A percentile compares a stretch with the other conserved stretches of the same genome.
These are phyloP conservation scores for Penicillium hordei DNA, from an alignment of 2,329 filamentous ascomycete species.

Conservation along the genomic window DNA sequence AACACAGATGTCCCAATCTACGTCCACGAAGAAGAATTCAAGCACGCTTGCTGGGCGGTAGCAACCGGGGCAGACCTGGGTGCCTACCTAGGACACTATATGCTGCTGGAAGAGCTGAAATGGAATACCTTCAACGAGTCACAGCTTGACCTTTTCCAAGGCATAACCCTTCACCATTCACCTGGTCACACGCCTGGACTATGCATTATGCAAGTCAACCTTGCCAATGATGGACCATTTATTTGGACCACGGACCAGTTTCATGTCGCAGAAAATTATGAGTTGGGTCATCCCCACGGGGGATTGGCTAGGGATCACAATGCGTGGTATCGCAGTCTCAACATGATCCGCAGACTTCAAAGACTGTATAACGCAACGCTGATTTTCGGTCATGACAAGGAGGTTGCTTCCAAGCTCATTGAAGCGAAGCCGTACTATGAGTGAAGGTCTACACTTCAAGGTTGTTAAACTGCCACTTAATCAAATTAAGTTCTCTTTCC, in stretches of 20 bases:
- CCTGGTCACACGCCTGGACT: slow-evolving; percentile 42
- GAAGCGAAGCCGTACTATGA: slow-evolving; percentile 1
- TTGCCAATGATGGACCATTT: slow-evolving; percentile 38
- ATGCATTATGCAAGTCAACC: slow-evolving; percentile 39
- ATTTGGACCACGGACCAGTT: slow-evolving; percentile 46
- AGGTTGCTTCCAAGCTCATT: not conserved
- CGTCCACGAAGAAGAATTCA: slow-evolving; percentile 51
- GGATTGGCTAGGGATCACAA: slow-evolving; percentile 40
- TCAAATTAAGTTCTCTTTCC: not conserved
- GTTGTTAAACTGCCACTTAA: not conserved
- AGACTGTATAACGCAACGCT: slow-evolving; percentile 32
- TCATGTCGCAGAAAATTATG: slow-evolving; percentile 43
- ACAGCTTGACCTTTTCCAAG: slow-evolving; percentile 42
- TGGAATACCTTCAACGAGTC: slow-evolving; percentile 47
- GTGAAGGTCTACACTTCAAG: not conserved
- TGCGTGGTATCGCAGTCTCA: slow-evolving; percentile 37
- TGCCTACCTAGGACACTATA: slow-evolving; percentile 41
- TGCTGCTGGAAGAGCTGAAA: slow-evolving; percentile 40
- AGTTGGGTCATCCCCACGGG: slow-evolving; percentile 36
- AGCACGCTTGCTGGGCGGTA: slow-evolving; percentile 48
- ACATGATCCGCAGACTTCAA: slow-evolving; percentile 32
- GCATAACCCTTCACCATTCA: slow-evolving; percentile 40
- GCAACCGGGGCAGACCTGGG: slow-evolving; percentile 45
- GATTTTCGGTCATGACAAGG: slow-evolving; percentile 35
- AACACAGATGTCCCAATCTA: slow-evolving; percentile 47